Evolutionary conservation across 768 basidiomycete genomes (phyloP).

Genomic region (Phylloporus sp.): DNA sequence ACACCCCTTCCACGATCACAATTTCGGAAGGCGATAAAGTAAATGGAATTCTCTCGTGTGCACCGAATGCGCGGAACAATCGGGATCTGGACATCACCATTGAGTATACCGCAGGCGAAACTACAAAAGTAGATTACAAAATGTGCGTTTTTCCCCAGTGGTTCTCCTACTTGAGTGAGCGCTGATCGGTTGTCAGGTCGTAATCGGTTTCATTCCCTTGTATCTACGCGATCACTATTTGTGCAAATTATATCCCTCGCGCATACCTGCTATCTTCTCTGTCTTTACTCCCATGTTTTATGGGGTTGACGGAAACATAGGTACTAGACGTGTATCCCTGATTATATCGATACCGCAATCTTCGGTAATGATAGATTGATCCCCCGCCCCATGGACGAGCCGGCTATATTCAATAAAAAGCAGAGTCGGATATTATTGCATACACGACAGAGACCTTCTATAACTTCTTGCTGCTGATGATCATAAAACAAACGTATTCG

Average conservation of each 20-base stretch:
- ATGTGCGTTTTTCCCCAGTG: constrained; percentile 62
- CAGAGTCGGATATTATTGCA: not conserved
- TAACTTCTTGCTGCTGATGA: not conserved
- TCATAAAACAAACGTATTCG: constrained; percentile 16
- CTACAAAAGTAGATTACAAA: constrained; percentile 59
- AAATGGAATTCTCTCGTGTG: constrained; percentile 66
- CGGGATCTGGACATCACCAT: constrained; percentile 92
- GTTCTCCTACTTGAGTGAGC: constrained; percentile 24
- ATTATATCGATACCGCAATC: constrained; percentile 4
- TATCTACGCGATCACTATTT: constrained; percentile 3
- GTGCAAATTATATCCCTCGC: constrained; percentile 11
- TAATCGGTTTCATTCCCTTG: constrained; percentile 35
- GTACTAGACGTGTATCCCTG: constrained; percentile 23
- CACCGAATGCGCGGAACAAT: constrained; percentile 89
- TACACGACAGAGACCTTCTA: not conserved
- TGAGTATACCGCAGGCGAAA: constrained; percentile 50
- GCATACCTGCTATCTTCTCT: constrained; percentile 3
- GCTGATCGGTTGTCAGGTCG: constrained; percentile 74
- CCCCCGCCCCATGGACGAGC: too few relatives aligned
- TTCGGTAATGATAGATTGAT: not conserved
- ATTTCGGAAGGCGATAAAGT: constrained; percentile 69
- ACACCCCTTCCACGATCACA: constrained; percentile 76
- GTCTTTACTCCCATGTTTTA: not conserved
- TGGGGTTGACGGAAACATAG: constrained; percentile 17
- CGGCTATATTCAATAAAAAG: too few relatives aligned